Evolutionary conservation across 192 early-diverging fungal species (phyloP).

Genomic region (Linnemannia zychae): DNA sequence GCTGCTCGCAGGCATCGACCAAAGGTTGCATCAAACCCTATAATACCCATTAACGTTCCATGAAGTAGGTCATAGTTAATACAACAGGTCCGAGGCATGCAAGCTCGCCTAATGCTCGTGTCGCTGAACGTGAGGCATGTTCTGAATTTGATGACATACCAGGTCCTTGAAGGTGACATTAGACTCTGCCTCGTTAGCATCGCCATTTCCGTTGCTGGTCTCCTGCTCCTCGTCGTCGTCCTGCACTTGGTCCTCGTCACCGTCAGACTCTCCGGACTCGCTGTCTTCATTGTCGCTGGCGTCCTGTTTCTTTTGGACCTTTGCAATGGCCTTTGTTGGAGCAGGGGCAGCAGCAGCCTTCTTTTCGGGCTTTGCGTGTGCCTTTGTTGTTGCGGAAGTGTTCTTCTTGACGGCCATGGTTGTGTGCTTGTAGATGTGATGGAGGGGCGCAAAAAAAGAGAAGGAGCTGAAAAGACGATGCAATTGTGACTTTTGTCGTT

Average conservation of each 20-base stretch:
- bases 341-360: slow-evolving; percentile 3
- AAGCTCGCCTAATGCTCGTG: background rate
- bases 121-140: no score
- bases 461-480: background rate
- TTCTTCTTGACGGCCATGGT: slow-evolving; percentile 43
- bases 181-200: slow-evolving; percentile 7
- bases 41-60: slow-evolving; percentile 12
- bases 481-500: background rate
- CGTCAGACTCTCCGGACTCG: background rate
- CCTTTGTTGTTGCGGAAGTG: background rate
- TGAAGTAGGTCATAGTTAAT: background rate
- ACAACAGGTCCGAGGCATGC: background rate
- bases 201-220: background rate
- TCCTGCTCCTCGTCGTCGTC: slow-evolving; percentile 6
- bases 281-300: slow-evolving; percentile 7
- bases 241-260: slow-evolving; percentile 5
- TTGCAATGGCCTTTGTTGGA: background rate
- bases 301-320: background rate
- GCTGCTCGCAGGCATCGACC: slow-evolving; percentile 88
- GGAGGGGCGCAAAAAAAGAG: background rate
- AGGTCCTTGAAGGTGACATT: slow-evolving; percentile 49
- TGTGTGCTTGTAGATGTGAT: background rate
- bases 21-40: slow-evolving; percentile 91
- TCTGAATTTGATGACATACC: slow-evolving; percentile 7
- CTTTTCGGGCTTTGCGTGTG: background rate